A percentile compares a stretch with the other conserved stretches of the same genome.
Evolutionary conservation across 176 grass and related monocot genomes (phyloP).

Genomic region (Hordeum marinum): DNA sequence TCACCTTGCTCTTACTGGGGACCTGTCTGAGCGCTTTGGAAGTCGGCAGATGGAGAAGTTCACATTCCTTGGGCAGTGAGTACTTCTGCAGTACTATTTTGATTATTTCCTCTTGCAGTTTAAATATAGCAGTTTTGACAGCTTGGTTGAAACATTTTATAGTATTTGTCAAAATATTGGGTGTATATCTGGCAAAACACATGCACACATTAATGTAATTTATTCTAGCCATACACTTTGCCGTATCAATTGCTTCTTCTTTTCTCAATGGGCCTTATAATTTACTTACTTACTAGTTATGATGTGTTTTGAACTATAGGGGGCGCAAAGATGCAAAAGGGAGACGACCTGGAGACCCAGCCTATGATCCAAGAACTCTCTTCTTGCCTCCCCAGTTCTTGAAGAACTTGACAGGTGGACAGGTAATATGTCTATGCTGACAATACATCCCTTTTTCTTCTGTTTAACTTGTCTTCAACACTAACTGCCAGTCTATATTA

Average conservation of each 20-base stretch:
- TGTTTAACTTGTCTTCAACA: not conserved
- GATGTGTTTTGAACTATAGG: slow-evolving; percentile 38
- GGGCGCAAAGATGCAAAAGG: slow-evolving; percentile 72
- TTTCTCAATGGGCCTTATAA: not conserved
- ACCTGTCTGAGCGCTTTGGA: slow-evolving; percentile 70
- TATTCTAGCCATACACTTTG: not conserved
- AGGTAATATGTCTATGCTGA: slow-evolving; percentile 46
- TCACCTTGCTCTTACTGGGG: slow-evolving; percentile 44
- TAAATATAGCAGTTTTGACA: not conserved
- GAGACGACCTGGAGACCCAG: slow-evolving; percentile 49
- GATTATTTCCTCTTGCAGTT: not conserved
- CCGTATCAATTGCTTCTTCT: slow-evolving; percentile 10
- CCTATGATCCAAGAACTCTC: slow-evolving; percentile 80
- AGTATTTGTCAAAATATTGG: not conserved
- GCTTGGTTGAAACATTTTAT: not conserved
- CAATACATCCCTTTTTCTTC: slow-evolving; percentile 7
- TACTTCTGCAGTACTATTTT: not conserved
- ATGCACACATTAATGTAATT: not conserved
- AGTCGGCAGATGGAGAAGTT: slow-evolving; percentile 74
- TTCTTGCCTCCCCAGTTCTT: slow-evolving; percentile 74
- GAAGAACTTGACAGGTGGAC: slow-evolving; percentile 72
- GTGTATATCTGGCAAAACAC: not conserved
- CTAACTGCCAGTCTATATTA: slow-evolving; percentile 34
- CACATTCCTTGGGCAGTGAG: slow-evolving; percentile 80
- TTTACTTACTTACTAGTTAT: slow-evolving; percentile 1